Percentiles rank a stretch among this genome's conserved stretches.
phyloP scores from a whole-genome alignment of 345 rosid species.

The Sonneratia caseolaris region DNA sequence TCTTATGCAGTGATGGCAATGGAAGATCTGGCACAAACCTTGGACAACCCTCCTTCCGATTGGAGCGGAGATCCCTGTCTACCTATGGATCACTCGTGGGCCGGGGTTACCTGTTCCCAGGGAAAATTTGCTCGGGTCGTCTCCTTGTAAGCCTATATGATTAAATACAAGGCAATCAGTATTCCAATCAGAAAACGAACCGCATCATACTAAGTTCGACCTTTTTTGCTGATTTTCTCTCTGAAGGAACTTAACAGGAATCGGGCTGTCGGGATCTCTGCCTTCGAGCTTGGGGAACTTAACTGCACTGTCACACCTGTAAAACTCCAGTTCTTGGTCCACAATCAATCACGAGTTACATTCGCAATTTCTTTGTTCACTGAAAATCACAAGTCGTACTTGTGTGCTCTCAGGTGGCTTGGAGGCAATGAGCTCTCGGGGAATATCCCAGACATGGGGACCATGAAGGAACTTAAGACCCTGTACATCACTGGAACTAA shows the following conservation, averaged over 20 bases:
- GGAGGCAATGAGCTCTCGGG: slow-evolving; percentile 67
- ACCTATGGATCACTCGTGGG: slow-evolving; percentile 72
- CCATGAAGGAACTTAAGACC: slow-evolving; percentile 37
- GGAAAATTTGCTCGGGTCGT: slow-evolving; percentile 41
- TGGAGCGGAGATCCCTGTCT: slow-evolving; percentile 94
- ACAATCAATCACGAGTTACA: neutral
- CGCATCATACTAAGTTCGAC: neutral
- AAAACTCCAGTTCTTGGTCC: slow-evolving; percentile 14
- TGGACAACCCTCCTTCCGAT: slow-evolving; percentile 56
- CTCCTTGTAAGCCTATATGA: slow-evolving; percentile 43
- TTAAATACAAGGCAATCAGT: neutral
- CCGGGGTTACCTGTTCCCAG: slow-evolving; percentile 67
- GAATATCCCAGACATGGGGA: slow-evolving; percentile 49
- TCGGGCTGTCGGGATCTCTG: slow-evolving; percentile 51
- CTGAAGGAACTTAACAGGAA: slow-evolving; percentile 56
- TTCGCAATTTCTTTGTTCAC: neutral
- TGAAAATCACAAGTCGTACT: neutral
- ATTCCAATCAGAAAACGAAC: neutral
- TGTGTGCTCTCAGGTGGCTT: slow-evolving; percentile 42
- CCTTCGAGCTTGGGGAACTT: slow-evolving; percentile 41
- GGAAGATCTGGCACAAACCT: slow-evolving; percentile 48
- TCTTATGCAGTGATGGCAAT: slow-evolving; percentile 33
- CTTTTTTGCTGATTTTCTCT: neutral
- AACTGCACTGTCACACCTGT: slow-evolving; percentile 60
- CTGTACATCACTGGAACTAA: slow-evolving; percentile 38